Evolutionary conservation across 2,329 filamentous ascomycete species (phyloP), one percentile per base, ranked within the genome.

Genomic region (Aurifilum marmelostoma): DNA sequence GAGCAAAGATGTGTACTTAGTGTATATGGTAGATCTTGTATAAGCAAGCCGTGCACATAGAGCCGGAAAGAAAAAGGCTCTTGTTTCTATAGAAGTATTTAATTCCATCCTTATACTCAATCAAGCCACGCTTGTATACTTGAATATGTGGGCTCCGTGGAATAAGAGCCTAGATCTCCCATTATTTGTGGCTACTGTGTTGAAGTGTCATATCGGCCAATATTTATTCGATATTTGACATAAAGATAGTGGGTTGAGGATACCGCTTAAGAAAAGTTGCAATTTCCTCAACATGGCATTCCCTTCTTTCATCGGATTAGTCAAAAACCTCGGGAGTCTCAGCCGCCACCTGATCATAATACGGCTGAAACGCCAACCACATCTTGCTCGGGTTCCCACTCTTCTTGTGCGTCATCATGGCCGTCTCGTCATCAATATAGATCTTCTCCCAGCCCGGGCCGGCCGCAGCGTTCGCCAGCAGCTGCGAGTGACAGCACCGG

Each of bases 341-440:
- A 34, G 32, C 56, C 18, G 21, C 56, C 29, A 59, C 56, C 32
- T 59, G 56, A 14, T 59, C 56, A 18, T 56, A 65, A 18, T 65
- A 65, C n/a, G 63, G 63, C n/a, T 65, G 63, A 54, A 65, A 65
- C 8, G 63, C 63, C 24, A 65, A 18, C 63, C 63, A 65, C 32
- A 43, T 50, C 47, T 65, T 65, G 14, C 47, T 50, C 29, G 63
- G 63, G 32, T 59, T 59, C 3, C 56, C 56, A 21, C 56, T 59
- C 56, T 59, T 59, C 56, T 59, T 59, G 56, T 59, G 56, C 21
- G 56, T 59, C 56, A 59, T 59, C 29, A 34, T 21, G 18, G 79
- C 79, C 72, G 79, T 78, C 54, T 79, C 77, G 67, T 80, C 77
- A 69, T 73, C 75, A 72, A 80, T 77, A 67, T 78, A 24, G 61